phyloP scores from a whole-genome alignment of 495 filamentous ascomycete species.

The Diplogelasinospora grovesii region DNA sequence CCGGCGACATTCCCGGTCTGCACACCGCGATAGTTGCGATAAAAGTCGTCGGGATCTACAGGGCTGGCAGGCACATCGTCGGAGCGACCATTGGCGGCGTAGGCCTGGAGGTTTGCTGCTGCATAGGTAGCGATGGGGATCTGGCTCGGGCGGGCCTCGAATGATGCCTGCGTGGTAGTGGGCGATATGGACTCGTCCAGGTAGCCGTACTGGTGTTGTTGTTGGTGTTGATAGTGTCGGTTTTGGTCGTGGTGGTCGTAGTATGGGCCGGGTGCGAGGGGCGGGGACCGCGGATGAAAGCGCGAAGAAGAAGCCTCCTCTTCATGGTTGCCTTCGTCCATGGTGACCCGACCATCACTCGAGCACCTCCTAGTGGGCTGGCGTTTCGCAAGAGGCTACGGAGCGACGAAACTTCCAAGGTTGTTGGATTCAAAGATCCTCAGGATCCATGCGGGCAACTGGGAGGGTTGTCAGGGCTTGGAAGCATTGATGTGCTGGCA shows the following conservation, averaged over 20 bases:
- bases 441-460: slow-evolving; percentile 24
- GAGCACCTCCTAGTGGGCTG: not conserved
- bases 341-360: slow-evolving; percentile 26
- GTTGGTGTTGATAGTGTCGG: slow-evolving; percentile 9
- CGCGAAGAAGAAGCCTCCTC: slow-evolving; percentile 28
- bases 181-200: slow-evolving; percentile 5
- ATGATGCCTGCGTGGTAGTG: slow-evolving; percentile 1
- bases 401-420: slow-evolving; percentile 18
- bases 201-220: slow-evolving; percentile 4
- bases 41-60: slow-evolving; percentile 47
- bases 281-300: too few species aligned
- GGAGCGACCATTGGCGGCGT: slow-evolving; percentile 24
- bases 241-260: slow-evolving; percentile 22
- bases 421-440: slow-evolving; percentile 20
- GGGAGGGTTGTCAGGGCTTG: slow-evolving; percentile 24
- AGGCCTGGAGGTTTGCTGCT: slow-evolving; percentile 31
- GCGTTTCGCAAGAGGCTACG: slow-evolving; percentile 11
- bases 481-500: slow-evolving; percentile 32
- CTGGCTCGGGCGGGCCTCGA: slow-evolving; percentile 13
- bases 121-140: slow-evolving; percentile 29
- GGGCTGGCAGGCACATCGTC: slow-evolving; percentile 22
- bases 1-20: slow-evolving; percentile 22
- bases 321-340: slow-evolving; percentile 29
- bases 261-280: slow-evolving; percentile 18
- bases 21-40: slow-evolving; percentile 39